Evolutionary conservation across 805 yeast species (phyloP).

Genomic region (Myxozyma nipponensis): DNA sequence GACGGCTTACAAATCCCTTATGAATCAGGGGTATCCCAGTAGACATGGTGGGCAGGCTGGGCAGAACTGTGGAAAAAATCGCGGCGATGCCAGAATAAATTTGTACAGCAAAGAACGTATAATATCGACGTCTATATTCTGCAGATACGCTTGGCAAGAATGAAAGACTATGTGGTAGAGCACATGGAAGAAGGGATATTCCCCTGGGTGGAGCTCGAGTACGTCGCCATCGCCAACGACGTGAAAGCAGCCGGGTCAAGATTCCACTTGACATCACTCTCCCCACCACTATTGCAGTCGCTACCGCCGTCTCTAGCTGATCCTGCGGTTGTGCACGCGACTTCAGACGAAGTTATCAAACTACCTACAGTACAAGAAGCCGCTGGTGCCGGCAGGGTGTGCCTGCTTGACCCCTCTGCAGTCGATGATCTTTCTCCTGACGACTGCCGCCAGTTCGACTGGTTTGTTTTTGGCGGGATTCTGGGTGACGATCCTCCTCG

Average conservation of each 20-base stretch:
- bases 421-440: conserved; percentile 64
- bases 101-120: too few species aligned
- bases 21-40: too few species aligned
- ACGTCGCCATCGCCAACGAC: conserved; percentile 74
- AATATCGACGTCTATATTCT: too few species aligned
- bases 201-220: conserved; percentile 91
- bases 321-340: conserved; percentile 49
- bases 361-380: conserved; percentile 27
- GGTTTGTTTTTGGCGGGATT: conserved; percentile 94
- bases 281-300: conserved; percentile 53
- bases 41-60: too few species aligned
- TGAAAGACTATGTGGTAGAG: conserved; percentile 56
- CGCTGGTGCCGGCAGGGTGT: conserved; percentile 50
- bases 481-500: conserved; percentile 51
- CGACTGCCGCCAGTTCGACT: conserved; percentile 67
- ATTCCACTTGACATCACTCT: conserved; percentile 70
- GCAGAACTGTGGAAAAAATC: too few species aligned
- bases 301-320: conserved; percentile 57
- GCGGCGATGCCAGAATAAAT: too few species aligned
- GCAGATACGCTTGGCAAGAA: too few species aligned
- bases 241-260: conserved; percentile 61
- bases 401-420: conserved; percentile 89
- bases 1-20: too few species aligned
- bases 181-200: conserved; percentile 98
- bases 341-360: conserved; percentile 62